Percentiles rank a stretch among this genome's conserved stretches.
Conservation (phyloP, 1,139 yeast species). For the Scheffersomyces segobiensis region DNA sequence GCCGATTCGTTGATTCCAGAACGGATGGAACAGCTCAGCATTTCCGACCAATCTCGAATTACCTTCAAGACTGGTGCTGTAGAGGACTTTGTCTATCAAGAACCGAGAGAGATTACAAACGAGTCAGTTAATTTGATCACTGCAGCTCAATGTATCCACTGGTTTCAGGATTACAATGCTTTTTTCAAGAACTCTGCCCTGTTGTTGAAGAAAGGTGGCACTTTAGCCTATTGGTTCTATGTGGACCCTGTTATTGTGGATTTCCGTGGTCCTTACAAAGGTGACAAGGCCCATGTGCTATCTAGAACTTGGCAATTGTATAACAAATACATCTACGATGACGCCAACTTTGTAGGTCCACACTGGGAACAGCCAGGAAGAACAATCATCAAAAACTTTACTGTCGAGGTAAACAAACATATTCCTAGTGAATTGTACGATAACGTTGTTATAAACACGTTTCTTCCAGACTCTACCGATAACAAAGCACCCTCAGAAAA, state of each 20-base stretch:
- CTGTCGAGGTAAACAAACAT: conserved; percentile 27
- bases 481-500: conserved; percentile 13
- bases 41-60: conserved; percentile 26
- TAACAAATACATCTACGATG: conserved; percentile 36
- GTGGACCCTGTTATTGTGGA: conserved; percentile 40
- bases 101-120: conserved; percentile 14
- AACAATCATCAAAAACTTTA: conserved; percentile 27
- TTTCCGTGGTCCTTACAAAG: conserved; percentile 21
- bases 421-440: conserved; percentile 32
- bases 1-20: conserved; percentile 28
- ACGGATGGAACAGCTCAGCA: conserved; percentile 26
- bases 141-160: conserved; percentile 49
- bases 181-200: conserved; percentile 31
- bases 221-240: conserved; percentile 46
- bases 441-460: conserved; percentile 28
- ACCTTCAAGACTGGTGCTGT: conserved; percentile 36
- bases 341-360: conserved; percentile 38
- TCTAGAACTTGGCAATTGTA: conserved; percentile 27
- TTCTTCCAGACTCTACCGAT: conserved; percentile 18
- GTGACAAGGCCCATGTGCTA: conserved; percentile 19
- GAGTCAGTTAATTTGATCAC: conserved; percentile 37
- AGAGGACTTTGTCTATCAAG: conserved; percentile 27
- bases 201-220: conserved; percentile 37
- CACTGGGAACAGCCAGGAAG: conserved; percentile 52
- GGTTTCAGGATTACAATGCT: conserved; percentile 39